A percentile compares a stretch with the other conserved stretches of the same genome.
These are phyloP conservation scores for Rosa rugosa DNA, from an alignment of 306 rosid species.

Conservation along the genomic window DNA sequence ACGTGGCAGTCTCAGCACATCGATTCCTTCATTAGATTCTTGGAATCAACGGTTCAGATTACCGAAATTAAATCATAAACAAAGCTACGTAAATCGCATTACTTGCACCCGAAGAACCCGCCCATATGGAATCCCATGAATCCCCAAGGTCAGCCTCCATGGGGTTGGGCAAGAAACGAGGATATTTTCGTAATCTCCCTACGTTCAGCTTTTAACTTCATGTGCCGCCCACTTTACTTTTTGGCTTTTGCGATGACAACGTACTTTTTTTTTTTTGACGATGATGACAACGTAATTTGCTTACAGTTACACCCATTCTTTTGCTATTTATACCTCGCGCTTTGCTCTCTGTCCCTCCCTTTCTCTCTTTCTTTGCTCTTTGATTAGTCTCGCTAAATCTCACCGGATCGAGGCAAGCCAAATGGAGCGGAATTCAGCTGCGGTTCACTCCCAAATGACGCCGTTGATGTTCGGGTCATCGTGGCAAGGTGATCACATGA, in stretches of 20 bases:
- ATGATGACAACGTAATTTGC: conserved; percentile 5
- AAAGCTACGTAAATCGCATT: neutral
- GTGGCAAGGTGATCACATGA: conserved; percentile 21
- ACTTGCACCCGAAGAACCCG: conserved; percentile 29
- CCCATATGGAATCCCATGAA: neutral
- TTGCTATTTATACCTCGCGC: conserved; percentile 39
- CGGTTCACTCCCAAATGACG: conserved; percentile 19
- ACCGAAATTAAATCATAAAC: neutral
- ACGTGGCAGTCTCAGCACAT: conserved; percentile 16
- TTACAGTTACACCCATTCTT: neutral
- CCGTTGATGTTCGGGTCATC: conserved; percentile 9
- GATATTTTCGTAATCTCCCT: conserved; percentile 30
- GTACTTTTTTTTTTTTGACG: neutral
- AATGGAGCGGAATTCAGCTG: conserved; percentile 37
- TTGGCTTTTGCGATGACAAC: conserved; percentile 8
- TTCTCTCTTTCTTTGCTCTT: conserved; percentile 32
- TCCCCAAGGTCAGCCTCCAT: neutral
- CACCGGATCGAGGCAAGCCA: conserved; percentile 21
- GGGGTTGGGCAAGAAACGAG: neutral
- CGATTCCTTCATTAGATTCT: conserved; percentile 4
- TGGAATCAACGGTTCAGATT: conserved; percentile 19
- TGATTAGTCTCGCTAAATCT: neutral
- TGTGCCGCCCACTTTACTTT: conserved; percentile 53
- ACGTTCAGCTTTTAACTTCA: conserved; percentile 36
- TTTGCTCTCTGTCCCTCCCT: conserved; percentile 15